These are phyloP conservation scores for Hypoxylon sp. DNA, from an alignment of 2,329 filamentous ascomycete genomes.

Conservation along the genomic window DNA sequence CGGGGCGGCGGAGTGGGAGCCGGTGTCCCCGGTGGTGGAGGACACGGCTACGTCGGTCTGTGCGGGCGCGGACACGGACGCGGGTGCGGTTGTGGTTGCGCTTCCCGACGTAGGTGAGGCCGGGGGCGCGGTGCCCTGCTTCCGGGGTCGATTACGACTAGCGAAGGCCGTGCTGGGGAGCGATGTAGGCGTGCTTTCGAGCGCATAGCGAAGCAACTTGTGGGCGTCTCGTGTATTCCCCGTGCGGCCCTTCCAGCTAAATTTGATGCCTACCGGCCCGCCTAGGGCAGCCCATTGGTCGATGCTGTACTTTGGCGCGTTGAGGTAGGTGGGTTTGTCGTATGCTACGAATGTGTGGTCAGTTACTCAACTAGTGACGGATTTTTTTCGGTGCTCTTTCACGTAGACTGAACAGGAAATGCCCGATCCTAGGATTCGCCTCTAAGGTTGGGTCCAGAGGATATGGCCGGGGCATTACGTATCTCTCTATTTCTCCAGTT, in stretches of 20 bases:
- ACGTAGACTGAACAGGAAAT: background rate
- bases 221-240: conserved; percentile 64
- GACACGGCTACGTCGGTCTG: background rate
- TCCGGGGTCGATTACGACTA: background rate
- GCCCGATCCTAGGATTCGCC: background rate
- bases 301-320: conserved; percentile 48
- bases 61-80: background rate
- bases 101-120: background rate
- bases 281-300: conserved; percentile 52
- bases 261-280: conserved; percentile 57
- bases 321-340: conserved; percentile 59
- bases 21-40: background rate
- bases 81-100: background rate
- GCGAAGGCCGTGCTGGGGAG: conserved; percentile 48
- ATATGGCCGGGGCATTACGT: background rate
- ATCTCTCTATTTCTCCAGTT: background rate
- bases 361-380: background rate
- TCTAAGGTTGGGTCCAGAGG: background rate
- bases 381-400: background rate
- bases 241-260: conserved; percentile 60
- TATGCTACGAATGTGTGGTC: conserved; percentile 48
- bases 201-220: conserved; percentile 63
- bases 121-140: background rate
- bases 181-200: conserved; percentile 50
- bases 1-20: background rate